phyloP scores from a whole-genome alignment of 768 basidiomycete genomes.

The Termitomyces titanicus region DNA sequence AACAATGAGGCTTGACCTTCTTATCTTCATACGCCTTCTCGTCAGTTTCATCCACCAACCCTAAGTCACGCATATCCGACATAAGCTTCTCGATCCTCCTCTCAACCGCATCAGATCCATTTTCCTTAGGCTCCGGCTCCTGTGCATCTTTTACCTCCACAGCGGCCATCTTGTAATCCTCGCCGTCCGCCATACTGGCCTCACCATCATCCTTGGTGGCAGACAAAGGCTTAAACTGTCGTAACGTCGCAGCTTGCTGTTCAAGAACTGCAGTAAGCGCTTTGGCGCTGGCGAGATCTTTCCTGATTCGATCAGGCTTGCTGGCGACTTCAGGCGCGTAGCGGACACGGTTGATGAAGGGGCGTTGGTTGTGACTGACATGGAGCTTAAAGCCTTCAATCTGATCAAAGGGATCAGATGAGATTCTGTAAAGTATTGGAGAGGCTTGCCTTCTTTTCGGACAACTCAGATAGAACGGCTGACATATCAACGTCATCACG shows the following conservation, averaged over 20 bases:
- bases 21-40: conserved; percentile 64
- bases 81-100: conserved; percentile 75
- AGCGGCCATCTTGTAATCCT: conserved; percentile 24
- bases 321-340: conserved; percentile 81
- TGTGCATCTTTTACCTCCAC: conserved; percentile 37
- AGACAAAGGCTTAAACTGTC: conserved; percentile 35
- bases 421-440: not conserved
- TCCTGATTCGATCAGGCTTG: conserved; percentile 73
- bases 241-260: conserved; percentile 56
- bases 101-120: conserved; percentile 78
- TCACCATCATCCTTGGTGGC: conserved; percentile 28
- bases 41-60: conserved; percentile 52
- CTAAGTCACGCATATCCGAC: conserved; percentile 66
- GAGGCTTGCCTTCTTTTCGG: conserved; percentile 75
- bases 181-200: conserved; percentile 9
- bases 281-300: conserved; percentile 77
- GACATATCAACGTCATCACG: conserved; percentile 81
- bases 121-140: conserved; percentile 55
- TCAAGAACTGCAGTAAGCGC: conserved; percentile 72
- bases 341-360: conserved; percentile 71
- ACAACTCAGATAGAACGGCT: conserved; percentile 63
- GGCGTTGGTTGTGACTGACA: conserved; percentile 75
- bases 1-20: conserved; percentile 48
- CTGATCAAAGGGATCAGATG: conserved; percentile 35
- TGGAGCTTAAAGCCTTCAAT: conserved; percentile 95